phyloP scores from a whole-genome alignment of 495 filamentous ascomycete genomes.

The Hapsidospora chrysogenum region DNA sequence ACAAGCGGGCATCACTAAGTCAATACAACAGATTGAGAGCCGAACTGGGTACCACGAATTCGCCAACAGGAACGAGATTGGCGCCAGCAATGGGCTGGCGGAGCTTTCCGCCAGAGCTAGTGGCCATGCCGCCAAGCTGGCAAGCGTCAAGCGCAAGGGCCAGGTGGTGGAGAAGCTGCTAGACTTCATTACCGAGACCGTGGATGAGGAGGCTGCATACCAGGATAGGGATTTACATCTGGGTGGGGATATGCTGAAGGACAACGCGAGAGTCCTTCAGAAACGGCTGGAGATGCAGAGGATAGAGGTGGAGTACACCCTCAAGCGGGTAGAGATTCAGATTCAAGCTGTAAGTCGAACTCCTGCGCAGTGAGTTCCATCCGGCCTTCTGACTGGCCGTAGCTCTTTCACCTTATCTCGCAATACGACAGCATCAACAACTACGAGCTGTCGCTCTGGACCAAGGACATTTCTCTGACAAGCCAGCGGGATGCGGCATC shows the following conservation, averaged over 20 bases:
- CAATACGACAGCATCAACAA: conserved; percentile 16
- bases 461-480: too few relatives aligned
- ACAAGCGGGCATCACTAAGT: conserved; percentile 12
- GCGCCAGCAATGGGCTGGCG: conserved; percentile 12
- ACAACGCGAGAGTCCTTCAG: conserved; percentile 3
- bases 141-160: conserved; percentile 12
- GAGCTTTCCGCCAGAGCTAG: conserved; percentile 11
- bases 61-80: conserved; percentile 7
- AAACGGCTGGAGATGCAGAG: conserved; percentile 11
- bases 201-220: not conserved
- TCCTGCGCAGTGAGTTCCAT: too few relatives aligned
- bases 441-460: conserved; percentile 11
- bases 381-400: not conserved
- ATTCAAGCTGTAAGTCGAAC: conserved; percentile 8
- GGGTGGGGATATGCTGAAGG: not conserved
- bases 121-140: conserved; percentile 14
- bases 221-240: too few relatives aligned
- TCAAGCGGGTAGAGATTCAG: conserved; percentile 15
- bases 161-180: conserved; percentile 10
- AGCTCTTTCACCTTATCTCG: conserved; percentile 13
- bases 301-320: conserved; percentile 12
- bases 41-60: conserved; percentile 14
- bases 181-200: conserved; percentile 9
- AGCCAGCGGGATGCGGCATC: conserved; percentile 26
- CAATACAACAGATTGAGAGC: conserved; percentile 11